Evolutionary conservation across 345 rosid species (phyloP).

Genomic region (Brassica cretica): DNA sequence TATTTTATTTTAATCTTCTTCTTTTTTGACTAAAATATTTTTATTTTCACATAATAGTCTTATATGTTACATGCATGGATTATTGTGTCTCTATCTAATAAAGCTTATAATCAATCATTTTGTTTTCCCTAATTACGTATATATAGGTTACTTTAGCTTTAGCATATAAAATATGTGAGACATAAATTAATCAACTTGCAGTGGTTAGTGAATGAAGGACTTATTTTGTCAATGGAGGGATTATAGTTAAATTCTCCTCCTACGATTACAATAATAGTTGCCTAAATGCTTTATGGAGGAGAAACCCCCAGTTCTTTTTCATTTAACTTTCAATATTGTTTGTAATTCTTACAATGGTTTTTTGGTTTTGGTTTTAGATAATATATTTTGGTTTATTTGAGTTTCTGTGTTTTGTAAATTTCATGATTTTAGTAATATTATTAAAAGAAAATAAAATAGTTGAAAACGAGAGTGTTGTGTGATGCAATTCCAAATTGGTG

Average conservation of each 20-base stretch:
- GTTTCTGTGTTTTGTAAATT: too few relatives aligned
- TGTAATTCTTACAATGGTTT: too few relatives aligned
- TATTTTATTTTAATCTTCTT: background rate
- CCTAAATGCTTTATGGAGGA: background rate
- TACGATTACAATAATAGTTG: background rate
- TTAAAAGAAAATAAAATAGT: too few relatives aligned
- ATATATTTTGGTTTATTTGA: too few relatives aligned
- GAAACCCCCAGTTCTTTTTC: background rate
- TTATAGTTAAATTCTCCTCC: too few relatives aligned
- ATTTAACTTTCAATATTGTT: background rate
- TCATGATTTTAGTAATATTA: too few relatives aligned
- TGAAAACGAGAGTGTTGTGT: too few relatives aligned
- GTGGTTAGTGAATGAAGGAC: background rate
- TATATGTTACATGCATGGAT: slow-evolving; percentile 35
- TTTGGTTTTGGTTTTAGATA: too few relatives aligned
- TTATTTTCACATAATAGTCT: slow-evolving; percentile 29
- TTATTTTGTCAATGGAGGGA: background rate
- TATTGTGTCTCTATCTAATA: slow-evolving; percentile 17
- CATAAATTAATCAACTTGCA: background rate
- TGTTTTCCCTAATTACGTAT: background rate
- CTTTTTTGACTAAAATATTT: too few relatives aligned
- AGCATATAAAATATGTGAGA: background rate
- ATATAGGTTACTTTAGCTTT: background rate
- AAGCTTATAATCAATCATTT: slow-evolving; percentile 5
- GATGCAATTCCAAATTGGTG: too few relatives aligned